Evolutionary conservation across 1,284 basidiomycete genomes (phyloP).

Genomic region (Ceratobasidium sp.): DNA sequence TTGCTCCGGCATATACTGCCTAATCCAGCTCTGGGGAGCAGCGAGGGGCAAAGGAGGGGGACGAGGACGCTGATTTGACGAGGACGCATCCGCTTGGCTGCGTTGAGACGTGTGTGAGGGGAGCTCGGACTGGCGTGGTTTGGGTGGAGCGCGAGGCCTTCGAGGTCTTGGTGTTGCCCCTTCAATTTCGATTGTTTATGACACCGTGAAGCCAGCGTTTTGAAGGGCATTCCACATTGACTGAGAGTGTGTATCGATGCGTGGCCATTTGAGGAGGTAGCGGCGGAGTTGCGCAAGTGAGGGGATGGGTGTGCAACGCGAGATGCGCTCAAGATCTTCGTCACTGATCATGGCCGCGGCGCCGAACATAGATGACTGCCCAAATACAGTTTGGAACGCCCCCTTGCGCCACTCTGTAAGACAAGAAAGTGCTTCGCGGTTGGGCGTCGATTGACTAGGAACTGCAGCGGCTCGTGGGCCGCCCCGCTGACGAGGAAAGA

Average conservation of each 20-base stretch:
- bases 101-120: not conserved
- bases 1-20: not conserved
- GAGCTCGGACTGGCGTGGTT: not conserved
- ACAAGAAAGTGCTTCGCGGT: constrained; percentile 8
- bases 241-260: not conserved
- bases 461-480: constrained; percentile 1
- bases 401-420: constrained; percentile 7
- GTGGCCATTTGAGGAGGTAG: constrained; percentile 20
- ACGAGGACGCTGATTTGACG: too few species aligned
- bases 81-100: too few species aligned
- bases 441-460: constrained; percentile 3
- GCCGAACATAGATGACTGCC: constrained; percentile 21
- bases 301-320: constrained; percentile 11
- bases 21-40: not conserved
- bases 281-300: constrained; percentile 2
- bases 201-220: not conserved
- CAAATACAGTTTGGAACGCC: constrained; percentile 1
- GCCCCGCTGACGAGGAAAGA: not conserved
- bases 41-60: too few species aligned
- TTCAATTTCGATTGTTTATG: not conserved
- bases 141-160: not conserved
- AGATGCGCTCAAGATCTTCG: constrained; percentile 16
- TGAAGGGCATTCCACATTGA: constrained; percentile 7
- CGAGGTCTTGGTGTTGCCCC: not conserved
- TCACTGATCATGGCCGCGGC: constrained; percentile 13